Evolutionary conservation across 306 rosid genomes (phyloP), one percentile per base, ranked within the genome.

Genomic region (Fagus crenata): DNA sequence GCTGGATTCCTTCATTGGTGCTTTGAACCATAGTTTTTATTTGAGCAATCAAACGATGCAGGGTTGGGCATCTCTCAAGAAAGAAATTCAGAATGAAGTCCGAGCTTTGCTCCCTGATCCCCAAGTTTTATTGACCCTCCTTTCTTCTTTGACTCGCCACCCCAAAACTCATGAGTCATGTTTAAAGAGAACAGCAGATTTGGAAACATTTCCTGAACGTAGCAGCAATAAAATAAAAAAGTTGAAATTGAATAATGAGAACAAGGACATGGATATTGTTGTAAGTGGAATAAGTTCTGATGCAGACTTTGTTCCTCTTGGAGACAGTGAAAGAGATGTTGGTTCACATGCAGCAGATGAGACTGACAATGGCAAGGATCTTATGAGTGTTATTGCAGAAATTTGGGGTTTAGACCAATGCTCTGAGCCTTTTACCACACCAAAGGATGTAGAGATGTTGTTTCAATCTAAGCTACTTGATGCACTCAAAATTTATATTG

Each of bases 101-200:
- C 93, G 87, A 77, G 85, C 84, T 33, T 85, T 82, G 32, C 91
- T 95, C 77, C 98, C 97, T 76, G 94, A 90, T 90, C 81, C 89
- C 37, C 93, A 95, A 80, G 92, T 95, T 80, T 73, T 92, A 53
- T 78, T 92, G 81, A 80, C 84, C 76, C 86, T 86, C 69, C 86
- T 92, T 74, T 89, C 96, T 54, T 86, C 96, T 74, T 60, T 88
- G 75, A 86, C 85, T 80, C 33, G 86, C 49, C 88, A 79, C 73
- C 84, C 83, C 35, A 93, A 85, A 84, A 80, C 79, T 40, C 70
- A 58, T 2, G 78, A 68, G 18, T 81, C 81, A 46, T 35, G 68
- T 71, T 75, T 74, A 67, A 95, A 95, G 86, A 89, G 97, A 84
- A 82, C 83, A 63, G 80, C 89, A 36, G 46, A 49, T 49, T 56